Base-by-base conservation (phyloP, 345 rosid genomes). In the Eucalyptus urophylla region DNA sequence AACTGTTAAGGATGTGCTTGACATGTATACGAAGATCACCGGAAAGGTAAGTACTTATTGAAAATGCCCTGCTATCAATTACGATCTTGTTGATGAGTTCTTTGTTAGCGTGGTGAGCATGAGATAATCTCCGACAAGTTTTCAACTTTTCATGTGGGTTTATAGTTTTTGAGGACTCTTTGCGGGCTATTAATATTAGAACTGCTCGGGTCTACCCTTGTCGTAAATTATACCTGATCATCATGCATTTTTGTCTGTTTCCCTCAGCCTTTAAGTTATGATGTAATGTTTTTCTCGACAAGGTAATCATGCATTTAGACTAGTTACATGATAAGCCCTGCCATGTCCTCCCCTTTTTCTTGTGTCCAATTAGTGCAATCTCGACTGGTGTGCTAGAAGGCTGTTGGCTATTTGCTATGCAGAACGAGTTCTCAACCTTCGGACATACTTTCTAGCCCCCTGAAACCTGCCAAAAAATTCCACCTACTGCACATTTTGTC, bases 21-120 rank as follows among this genome's bases (percentile, higher is more conserved):
- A 95, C 94, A 95, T 96, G 99, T 98, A 97, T 89, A 94, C 96
- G 88, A n/a, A 94, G 95, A 97, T 97, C 92, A 98, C 99, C 8
- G 99, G 99, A 92, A 98, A 98, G 99, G 99, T 97, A 92, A 89
- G 89, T 76, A 76, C 83, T 40, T 76, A 1, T 37, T 21, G 83
- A 9, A 76, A 37, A 76, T 40, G 83, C 6, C 83, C 47, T 40
- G 47, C 47, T 76, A 21, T 40, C 47, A 76, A 37, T 72, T 58
- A 50, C 5, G 11, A 86, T 85, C n/a, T n/a, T n/a, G n/a, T n/a
- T n/a, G n/a, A n/a, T n/a, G n/a, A n/a, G n/a, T n/a, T n/a, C n/a
- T n/a, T n/a, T n/a, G n/a, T n/a, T n/a, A n/a, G n/a, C n/a, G n/a
- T n/a, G n/a, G 49, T 0, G 15, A n/a, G 49, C 29, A 60, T 86